A percentile compares a stretch with the other conserved stretches of the same genome.
These are phyloP conservation scores for Botryosphaeria dothidea DNA, from an alignment of 2,329 filamentous ascomycete species.

Conservation along the genomic window DNA sequence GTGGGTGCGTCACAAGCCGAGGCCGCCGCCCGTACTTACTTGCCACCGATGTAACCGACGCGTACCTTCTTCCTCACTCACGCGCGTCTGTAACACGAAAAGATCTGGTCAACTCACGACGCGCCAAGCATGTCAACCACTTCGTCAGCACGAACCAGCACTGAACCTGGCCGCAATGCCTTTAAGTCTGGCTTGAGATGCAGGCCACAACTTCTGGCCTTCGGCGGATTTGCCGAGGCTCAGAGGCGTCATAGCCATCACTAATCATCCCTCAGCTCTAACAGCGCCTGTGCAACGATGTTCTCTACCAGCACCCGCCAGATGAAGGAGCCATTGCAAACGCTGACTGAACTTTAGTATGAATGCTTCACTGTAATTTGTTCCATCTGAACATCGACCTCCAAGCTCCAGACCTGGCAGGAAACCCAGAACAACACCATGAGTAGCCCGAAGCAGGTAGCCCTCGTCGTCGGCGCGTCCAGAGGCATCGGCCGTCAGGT, in stretches of 20 bases:
- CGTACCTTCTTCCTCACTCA: not conserved
- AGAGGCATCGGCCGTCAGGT: slow-evolving; percentile 80
- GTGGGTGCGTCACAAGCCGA: not conserved
- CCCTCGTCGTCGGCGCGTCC: slow-evolving; percentile 73
- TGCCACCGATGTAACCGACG: not conserved
- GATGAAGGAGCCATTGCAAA: too few relatives aligned
- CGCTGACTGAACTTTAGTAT: not conserved
- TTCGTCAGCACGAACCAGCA: too few relatives aligned
- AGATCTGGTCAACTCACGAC: too few relatives aligned
- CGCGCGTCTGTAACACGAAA: not conserved
- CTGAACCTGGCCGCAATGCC: not conserved
- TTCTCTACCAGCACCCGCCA: not conserved
- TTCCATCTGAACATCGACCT: not conserved
- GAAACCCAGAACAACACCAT: not conserved
- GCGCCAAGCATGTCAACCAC: too few relatives aligned
- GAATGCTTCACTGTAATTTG: too few relatives aligned
- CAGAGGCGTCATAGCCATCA: not conserved
- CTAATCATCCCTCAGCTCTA: not conserved
- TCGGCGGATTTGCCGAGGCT: not conserved
- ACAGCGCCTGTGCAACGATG: not conserved
- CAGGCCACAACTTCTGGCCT: not conserved
- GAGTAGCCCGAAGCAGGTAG: slow-evolving; percentile 47
- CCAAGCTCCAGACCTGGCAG: not conserved
- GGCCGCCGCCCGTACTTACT: not conserved
- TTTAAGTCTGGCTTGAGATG: too few relatives aligned